A percentile compares a stretch with the other conserved stretches of the same genome.
These are phyloP conservation scores for Chytriomyces confervae DNA, from an alignment of 192 early-diverging fungal species.

Conservation along the genomic window DNA sequence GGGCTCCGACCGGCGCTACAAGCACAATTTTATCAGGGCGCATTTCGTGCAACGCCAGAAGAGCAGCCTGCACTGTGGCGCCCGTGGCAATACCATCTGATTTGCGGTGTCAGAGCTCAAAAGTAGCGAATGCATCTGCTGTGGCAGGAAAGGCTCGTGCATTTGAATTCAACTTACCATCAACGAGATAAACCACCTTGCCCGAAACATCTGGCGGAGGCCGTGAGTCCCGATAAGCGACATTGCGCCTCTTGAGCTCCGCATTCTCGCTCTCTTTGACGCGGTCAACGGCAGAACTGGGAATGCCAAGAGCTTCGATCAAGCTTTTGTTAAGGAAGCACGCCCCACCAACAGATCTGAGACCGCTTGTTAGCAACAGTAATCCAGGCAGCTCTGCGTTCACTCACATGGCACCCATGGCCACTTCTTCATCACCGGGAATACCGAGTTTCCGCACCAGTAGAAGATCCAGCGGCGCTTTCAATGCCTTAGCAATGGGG, in stretches of 20 bases:
- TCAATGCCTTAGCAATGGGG: slow-evolving; percentile 36
- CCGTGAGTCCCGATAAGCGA: slow-evolving; percentile 30
- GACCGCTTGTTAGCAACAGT: not conserved
- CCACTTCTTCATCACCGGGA: slow-evolving; percentile 41
- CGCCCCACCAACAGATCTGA: slow-evolving; percentile 34
- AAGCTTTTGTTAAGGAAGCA: slow-evolving; percentile 27
- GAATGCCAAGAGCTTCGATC: slow-evolving; percentile 19
- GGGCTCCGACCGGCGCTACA: slow-evolving; percentile 42
- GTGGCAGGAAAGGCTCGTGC: not conserved
- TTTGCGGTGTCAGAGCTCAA: not conserved
- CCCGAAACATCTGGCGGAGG: slow-evolving; percentile 31
- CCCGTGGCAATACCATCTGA: slow-evolving; percentile 52
- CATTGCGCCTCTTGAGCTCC: slow-evolving; percentile 43
- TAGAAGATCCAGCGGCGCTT: slow-evolving; percentile 45
- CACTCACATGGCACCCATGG: slow-evolving; percentile 46
- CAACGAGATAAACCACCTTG: slow-evolving; percentile 45
- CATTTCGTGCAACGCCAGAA: slow-evolving; percentile 37
- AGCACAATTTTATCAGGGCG: slow-evolving; percentile 29
- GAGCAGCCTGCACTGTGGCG: slow-evolving; percentile 42
- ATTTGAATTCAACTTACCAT: slow-evolving; percentile 29
- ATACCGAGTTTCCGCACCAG: slow-evolving; percentile 50
- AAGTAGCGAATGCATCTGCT: not conserved
- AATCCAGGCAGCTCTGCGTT: too few species aligned
- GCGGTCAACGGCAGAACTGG: slow-evolving; percentile 12
- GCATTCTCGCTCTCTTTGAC: slow-evolving; percentile 28